phyloP scores from a whole-genome alignment of 495 filamentous ascomycete species.

The Penicillium nucicola region DNA sequence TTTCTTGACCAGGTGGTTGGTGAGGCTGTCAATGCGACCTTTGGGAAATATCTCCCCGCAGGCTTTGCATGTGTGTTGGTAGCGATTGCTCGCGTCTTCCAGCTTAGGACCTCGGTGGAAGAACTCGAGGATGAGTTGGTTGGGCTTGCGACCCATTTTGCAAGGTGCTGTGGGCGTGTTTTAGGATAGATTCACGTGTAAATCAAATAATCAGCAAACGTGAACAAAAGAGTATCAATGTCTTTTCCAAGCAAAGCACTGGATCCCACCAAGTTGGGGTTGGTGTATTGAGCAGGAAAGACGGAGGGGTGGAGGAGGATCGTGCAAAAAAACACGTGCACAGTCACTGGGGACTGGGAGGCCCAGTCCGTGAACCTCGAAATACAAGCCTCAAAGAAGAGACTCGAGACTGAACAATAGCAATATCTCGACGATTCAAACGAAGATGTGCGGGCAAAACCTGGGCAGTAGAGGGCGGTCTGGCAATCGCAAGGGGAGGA shows the following conservation, averaged over 20 bases:
- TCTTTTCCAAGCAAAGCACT: background rate
- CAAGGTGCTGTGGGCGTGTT: conserved; percentile 2
- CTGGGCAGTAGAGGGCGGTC: conserved; percentile 40
- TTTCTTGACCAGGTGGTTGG: conserved; percentile 74
- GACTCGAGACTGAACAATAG: background rate
- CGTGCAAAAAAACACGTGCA: conserved; percentile 1
- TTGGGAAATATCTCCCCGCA: conserved; percentile 85
- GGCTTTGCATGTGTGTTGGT: conserved; percentile 80
- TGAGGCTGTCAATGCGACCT: conserved; percentile 76
- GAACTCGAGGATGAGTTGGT: conserved; percentile 77
- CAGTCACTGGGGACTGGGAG: conserved; percentile 1
- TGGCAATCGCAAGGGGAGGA: conserved; percentile 26
- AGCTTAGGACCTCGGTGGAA: conserved; percentile 80
- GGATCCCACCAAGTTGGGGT: background rate
- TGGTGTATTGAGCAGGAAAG: background rate
- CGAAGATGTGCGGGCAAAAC: conserved; percentile 37
- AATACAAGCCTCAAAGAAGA: background rate
- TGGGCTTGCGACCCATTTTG: conserved; percentile 76
- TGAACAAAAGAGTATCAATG: background rate
- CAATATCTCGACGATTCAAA: conserved; percentile 2
- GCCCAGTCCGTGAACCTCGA: conserved; percentile 2
- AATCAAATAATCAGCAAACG: background rate
- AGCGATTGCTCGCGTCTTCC: conserved; percentile 80
- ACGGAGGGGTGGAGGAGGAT: background rate
- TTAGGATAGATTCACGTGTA: background rate